Conservation (phyloP, 2,329 filamentous ascomycete genomes). For the Penicillium sp. region DNA sequence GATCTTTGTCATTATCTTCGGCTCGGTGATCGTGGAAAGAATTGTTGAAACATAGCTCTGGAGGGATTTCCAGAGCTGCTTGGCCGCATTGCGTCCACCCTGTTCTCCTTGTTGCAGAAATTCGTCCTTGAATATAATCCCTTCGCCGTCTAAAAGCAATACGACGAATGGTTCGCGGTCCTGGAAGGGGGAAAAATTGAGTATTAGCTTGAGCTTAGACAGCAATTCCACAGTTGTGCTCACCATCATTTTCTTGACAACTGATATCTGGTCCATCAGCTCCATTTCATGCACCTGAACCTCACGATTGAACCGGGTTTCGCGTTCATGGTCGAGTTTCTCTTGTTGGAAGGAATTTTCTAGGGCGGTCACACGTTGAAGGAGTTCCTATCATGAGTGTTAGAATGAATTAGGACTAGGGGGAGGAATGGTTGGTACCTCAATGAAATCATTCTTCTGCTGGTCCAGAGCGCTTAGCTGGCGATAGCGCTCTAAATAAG, state of each 20-base stretch:
- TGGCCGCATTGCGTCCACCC: constrained; percentile 55
- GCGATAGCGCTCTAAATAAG: constrained; percentile 45
- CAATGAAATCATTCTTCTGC: constrained; percentile 49
- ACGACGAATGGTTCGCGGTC: constrained; percentile 55
- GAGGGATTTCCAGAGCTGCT: constrained; percentile 46
- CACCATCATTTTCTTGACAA: constrained; percentile 48
- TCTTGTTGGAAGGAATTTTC: constrained; percentile 45
- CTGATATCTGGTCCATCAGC: constrained; percentile 47
- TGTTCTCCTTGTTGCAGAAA: constrained; percentile 50
- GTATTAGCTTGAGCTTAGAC: constrained; percentile 10
- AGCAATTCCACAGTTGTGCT: constrained; percentile 11
- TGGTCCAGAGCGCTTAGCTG: constrained; percentile 45
- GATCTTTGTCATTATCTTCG: constrained; percentile 52
- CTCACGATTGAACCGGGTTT: constrained; percentile 49
- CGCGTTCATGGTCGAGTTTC: constrained; percentile 48
- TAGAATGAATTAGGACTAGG: constrained; percentile 15
- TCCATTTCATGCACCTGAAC: constrained; percentile 48
- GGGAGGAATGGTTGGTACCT: constrained; percentile 34
- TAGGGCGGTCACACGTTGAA: constrained; percentile 45
- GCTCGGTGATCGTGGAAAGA: constrained; percentile 42
- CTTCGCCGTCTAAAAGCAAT: constrained; percentile 56
- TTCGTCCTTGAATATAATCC: constrained; percentile 54
- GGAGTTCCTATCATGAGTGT: constrained; percentile 42
- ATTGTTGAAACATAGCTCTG: constrained; percentile 43
- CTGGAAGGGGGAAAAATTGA: constrained; percentile 27